Evolutionary conservation across 345 rosid genomes (phyloP).

Genomic region (Geranium brycei): DNA sequence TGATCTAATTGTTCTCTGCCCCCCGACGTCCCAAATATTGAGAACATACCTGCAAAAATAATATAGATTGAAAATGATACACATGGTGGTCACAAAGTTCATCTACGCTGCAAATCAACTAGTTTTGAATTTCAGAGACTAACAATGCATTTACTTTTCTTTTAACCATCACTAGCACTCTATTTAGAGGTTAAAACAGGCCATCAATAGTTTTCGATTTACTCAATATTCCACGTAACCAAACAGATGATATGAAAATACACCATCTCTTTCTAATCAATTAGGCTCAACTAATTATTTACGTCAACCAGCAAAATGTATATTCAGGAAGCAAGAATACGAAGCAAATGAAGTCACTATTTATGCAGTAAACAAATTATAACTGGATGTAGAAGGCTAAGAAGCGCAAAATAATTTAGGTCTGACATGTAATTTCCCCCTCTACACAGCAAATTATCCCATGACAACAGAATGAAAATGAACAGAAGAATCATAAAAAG

Average conservation of each 20-base stretch:
- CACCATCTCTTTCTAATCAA: no score
- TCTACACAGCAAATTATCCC: background rate
- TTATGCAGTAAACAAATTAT: no score
- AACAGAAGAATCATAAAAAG: background rate
- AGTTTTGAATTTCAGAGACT: background rate
- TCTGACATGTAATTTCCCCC: no score
- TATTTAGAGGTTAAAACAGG: background rate
- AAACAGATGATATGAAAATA: background rate
- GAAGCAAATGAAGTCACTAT: no score
- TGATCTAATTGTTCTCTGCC: conserved; percentile 83
- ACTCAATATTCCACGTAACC: background rate
- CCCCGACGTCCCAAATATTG: conserved; percentile 93
- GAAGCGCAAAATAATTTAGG: no score
- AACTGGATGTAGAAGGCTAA: no score
- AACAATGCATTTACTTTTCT: background rate
- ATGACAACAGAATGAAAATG: background rate
- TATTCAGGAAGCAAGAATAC: no score
- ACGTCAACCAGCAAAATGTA: no score
- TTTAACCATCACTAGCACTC: background rate
- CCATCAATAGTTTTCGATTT: background rate
- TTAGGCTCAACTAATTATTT: no score
- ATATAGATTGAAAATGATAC: background rate
- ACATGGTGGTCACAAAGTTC: background rate
- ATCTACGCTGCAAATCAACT: background rate
- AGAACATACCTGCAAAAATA: conserved; percentile 42